phyloP scores from a whole-genome alignment of 768 basidiomycete genomes.

The Macrolepiota dolichaula region DNA sequence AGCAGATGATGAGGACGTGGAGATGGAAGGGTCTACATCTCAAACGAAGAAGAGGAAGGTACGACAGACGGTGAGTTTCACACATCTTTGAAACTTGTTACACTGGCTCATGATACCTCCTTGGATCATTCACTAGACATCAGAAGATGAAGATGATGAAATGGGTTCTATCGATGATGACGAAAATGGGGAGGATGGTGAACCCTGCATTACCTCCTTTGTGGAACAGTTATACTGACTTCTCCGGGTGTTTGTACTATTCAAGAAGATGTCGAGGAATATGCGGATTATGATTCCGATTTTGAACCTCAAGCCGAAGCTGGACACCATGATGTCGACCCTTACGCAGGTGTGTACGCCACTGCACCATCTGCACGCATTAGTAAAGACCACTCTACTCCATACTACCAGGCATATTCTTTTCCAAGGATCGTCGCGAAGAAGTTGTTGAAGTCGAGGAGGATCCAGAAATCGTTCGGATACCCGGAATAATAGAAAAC shows the following conservation, averaged over 20 bases:
- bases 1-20: conserved; percentile 51
- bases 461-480: conserved; percentile 50
- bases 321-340: conserved; percentile 64
- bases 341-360: conserved; percentile 68
- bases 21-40: conserved; percentile 31
- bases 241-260: background rate
- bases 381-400: background rate
- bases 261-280: conserved; percentile 44
- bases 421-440: conserved; percentile 90
- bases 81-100: background rate
- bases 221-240: background rate
- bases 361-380: background rate
- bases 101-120: conserved; percentile 1
- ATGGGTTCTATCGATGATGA: conserved; percentile 44
- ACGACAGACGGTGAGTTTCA: conserved; percentile 15
- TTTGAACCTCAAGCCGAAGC: conserved; percentile 46
- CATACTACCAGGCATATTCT: conserved; percentile 77
- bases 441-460: conserved; percentile 92
- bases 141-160: conserved; percentile 52
- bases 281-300: conserved; percentile 82
- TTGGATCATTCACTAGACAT: conserved; percentile 40
- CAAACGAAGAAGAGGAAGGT: conserved; percentile 16
- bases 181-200: conserved; percentile 50
- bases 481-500: conserved; percentile 40
- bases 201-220: conserved; percentile 14